Base-by-base conservation (phyloP, 345 rosid genomes). In the Eucalyptus sp. region DNA sequence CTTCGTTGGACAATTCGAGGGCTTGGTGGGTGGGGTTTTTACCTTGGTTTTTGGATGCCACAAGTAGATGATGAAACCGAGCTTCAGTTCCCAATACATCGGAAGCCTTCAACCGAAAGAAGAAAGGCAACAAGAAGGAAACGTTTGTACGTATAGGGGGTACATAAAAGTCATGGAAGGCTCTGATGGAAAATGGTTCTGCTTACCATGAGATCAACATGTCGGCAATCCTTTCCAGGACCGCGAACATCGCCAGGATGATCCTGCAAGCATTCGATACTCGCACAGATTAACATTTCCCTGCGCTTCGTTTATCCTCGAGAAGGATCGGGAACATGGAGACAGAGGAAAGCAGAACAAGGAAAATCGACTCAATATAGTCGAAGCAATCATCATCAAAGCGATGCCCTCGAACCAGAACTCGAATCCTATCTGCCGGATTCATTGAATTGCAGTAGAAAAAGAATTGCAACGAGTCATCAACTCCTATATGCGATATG, bases 1-100 rank as follows among this genome's bases (percentile, higher is more conserved):
- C 66, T 12, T 60, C n/a, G 11, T 25, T 25, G 31, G 13, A 60
- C n/a, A 27, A 60, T 60, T 60, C 66, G 10, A 31, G 81, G 81
- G 81, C 24, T 50, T 29, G 33, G 33, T 60, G 10, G 88, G 56
- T 56, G 62, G 13, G 62, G 27, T 56, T 24, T 1, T 86, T 90
- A 98, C 99, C 98, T 88, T 93, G 8, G 97, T 94, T 91, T 96
- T 96, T 2, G 99, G 98, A 89, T 94, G 94, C 99, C 99, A 97
- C 71, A 98, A 91, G 93, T 96, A 97, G 90, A 98, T 92, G 79
- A 95, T 91, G 48, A 97, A 92, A 46, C 92, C 94, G 86, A 98
- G 93, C 94, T 98, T 98, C 91, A 94, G 88, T 90, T 97, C 99
- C 25, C 96, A 94, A 88, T 97, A 96, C 93, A 98, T 92, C 8